A percentile compares a stretch with the other conserved stretches of the same genome.
phyloP scores from a whole-genome alignment of 2,329 filamentous ascomycete species.

The Colletotrichum zoysiae region DNA sequence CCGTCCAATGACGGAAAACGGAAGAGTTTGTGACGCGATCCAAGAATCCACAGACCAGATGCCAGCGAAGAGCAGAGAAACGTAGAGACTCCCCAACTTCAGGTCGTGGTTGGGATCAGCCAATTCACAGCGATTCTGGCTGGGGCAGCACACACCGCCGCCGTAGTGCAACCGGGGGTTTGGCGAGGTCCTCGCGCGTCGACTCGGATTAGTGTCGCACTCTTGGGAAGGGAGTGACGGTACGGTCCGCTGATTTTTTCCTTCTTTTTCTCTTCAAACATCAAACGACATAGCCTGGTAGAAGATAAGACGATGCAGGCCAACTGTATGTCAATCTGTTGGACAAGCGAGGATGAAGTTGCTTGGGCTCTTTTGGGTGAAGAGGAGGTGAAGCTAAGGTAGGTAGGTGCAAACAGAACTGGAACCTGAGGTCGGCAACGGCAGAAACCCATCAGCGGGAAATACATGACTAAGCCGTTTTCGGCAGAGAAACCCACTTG shows the following conservation, averaged over 20 bases:
- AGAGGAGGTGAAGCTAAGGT: conserved; percentile 3
- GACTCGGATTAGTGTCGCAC: conserved; percentile 19
- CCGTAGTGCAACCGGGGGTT: conserved; percentile 22
- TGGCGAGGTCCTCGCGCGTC: conserved; percentile 21
- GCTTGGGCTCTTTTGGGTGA: background rate
- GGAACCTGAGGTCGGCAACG: conserved; percentile 17
- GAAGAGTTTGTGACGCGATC: conserved; percentile 17
- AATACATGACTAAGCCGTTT: conserved; percentile 17
- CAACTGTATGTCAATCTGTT: background rate
- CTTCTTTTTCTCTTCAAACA: background rate
- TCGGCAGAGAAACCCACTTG: background rate
- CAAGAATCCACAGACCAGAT: background rate
- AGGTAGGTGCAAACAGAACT: conserved; percentile 32
- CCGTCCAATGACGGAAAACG: conserved; percentile 27
- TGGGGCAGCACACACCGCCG: conserved; percentile 26
- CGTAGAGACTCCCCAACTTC: conserved; percentile 5
- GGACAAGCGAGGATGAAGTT: background rate
- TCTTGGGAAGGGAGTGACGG: background rate
- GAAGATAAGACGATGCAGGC: background rate
- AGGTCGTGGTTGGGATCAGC: conserved; percentile 19
- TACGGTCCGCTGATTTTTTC: background rate
- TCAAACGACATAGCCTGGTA: too few relatives aligned
- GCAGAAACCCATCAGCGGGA: background rate
- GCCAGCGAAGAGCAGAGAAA: background rate
- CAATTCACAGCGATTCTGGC: conserved; percentile 18